phyloP scores from a whole-genome alignment of 345 rosid genomes.

The Kandelia obovata region DNA sequence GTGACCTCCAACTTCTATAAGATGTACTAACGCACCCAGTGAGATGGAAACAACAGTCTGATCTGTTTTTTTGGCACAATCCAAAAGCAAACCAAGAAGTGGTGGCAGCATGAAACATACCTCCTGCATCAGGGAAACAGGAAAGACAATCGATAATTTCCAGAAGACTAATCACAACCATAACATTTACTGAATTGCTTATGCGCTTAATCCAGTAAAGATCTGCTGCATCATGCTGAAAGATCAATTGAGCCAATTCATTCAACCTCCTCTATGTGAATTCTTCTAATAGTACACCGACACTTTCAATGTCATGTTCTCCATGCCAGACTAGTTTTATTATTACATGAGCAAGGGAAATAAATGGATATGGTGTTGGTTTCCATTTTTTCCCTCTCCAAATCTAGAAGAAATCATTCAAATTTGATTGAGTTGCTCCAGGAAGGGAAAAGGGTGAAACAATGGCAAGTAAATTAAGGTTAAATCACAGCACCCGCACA shows the following conservation, averaged over 20 bases:
- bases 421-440: background rate
- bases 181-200: background rate
- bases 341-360: background rate
- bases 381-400: too few relatives aligned
- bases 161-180: constrained; percentile 2
- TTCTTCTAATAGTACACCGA: background rate
- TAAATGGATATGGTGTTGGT: background rate
- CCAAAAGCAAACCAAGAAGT: constrained; percentile 82
- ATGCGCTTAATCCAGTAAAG: background rate
- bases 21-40: constrained; percentile 92
- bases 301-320: background rate
- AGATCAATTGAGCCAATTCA: background rate
- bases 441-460: too few relatives aligned
- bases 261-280: background rate
- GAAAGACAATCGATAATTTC: constrained; percentile 14
- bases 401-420: too few relatives aligned
- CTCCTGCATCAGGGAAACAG: constrained; percentile 55
- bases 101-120: constrained; percentile 99
- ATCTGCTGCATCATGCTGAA: background rate
- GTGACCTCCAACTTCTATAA: constrained; percentile 98
- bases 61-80: constrained; percentile 94
- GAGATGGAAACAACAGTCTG: constrained; percentile 97
- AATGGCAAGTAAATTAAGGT: too few relatives aligned
- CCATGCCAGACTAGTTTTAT: background rate
- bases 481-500: background rate